phyloP scores from a whole-genome alignment of 257 asterid species.

The Cynanchum wilfordii region DNA sequence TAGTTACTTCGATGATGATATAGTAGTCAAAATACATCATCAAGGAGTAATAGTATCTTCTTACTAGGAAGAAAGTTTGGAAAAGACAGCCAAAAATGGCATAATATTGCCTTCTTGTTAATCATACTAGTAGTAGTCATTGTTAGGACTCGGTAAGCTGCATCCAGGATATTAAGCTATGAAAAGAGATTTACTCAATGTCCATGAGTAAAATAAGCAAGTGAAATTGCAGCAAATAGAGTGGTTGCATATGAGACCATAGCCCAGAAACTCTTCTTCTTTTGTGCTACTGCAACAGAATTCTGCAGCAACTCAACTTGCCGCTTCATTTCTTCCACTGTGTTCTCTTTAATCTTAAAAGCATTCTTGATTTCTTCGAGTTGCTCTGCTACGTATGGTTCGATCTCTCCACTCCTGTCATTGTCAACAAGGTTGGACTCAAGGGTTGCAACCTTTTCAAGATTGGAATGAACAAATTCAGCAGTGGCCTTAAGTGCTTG shows the following conservation, averaged over 20 bases:
- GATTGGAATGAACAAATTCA: constrained; percentile 34
- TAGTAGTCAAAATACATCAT: constrained; percentile 2
- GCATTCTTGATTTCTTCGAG: constrained; percentile 55
- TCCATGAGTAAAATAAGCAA: constrained; percentile 56
- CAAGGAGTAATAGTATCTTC: background rate
- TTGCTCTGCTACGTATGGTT: constrained; percentile 33
- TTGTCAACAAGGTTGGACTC: constrained; percentile 3
- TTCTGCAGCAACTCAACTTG: constrained; percentile 43
- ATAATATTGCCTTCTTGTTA: constrained; percentile 4
- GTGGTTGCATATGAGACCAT: constrained; percentile 65
- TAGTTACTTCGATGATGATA: background rate
- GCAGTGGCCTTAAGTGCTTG: constrained; percentile 54
- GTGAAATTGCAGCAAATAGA: constrained; percentile 52
- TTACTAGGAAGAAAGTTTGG: background rate
- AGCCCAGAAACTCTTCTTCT: constrained; percentile 74
- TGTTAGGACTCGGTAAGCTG: background rate
- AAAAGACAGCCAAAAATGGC: constrained; percentile 5
- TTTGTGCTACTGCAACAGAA: constrained; percentile 47
- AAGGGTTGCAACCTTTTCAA: constrained; percentile 3
- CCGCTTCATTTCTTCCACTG: constrained; percentile 51
- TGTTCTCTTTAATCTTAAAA: constrained; percentile 40
- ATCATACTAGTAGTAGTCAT: background rate
- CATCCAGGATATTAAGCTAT: background rate
- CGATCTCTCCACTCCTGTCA: constrained; percentile 29
- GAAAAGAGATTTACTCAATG: constrained; percentile 29